These are phyloP conservation scores for Pichia sp. DNA, from an alignment of 1,139 yeast genomes.

Conservation along the genomic window DNA sequence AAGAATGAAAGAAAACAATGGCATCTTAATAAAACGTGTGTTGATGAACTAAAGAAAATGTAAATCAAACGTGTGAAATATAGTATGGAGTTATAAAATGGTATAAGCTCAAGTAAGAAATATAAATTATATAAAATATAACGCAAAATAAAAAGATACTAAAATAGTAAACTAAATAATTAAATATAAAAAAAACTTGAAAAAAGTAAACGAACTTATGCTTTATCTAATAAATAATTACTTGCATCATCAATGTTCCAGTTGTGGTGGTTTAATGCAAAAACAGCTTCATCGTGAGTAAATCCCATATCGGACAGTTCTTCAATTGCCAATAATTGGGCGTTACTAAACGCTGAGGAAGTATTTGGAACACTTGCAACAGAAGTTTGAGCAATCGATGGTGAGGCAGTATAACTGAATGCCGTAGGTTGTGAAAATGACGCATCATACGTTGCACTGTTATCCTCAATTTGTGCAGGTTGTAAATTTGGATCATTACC, in stretches of 20 bases:
- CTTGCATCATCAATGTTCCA: constrained; percentile 85
- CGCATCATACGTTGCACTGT: constrained; percentile 1
- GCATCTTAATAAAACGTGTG: constrained; percentile 4
- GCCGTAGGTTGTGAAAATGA: constrained; percentile 8
- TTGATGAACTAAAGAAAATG: background rate
- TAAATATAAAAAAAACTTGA: background rate
- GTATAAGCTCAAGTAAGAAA: background rate
- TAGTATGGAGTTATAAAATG: background rate
- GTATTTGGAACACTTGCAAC: constrained; percentile 1
- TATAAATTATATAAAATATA: background rate
- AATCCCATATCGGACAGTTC: constrained; percentile 92
- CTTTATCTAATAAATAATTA: constrained; percentile 61
- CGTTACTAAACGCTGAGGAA: constrained; percentile 15
- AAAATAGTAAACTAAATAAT: background rate
- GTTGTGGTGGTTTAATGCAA: constrained; percentile 61
- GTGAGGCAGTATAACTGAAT: constrained; percentile 6
- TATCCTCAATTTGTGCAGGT: constrained; percentile 13
- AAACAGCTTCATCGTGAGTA: constrained; percentile 52
- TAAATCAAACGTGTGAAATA: background rate
- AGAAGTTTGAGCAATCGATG: background rate
- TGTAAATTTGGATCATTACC: constrained; percentile 45
- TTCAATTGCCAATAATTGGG: constrained; percentile 45
- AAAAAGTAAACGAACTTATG: constrained; percentile 1
- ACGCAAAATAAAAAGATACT: background rate
- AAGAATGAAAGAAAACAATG: constrained; percentile 34